Evolutionary conservation across 257 asterid species (phyloP).

Genomic region (Schizonepeta tenuifolia): DNA sequence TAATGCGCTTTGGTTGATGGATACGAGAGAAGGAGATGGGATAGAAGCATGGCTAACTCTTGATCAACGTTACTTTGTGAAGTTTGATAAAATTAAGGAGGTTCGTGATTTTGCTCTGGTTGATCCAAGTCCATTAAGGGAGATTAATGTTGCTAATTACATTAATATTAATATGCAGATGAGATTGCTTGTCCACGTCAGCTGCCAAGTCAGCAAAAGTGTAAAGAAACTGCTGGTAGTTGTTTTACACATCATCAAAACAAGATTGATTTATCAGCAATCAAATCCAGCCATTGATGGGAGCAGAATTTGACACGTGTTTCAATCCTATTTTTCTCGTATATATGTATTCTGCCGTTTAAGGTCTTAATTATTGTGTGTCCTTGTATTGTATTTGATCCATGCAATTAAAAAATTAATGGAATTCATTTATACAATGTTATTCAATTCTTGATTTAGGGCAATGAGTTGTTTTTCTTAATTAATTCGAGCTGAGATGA

Average conservation of each 20-base stretch:
- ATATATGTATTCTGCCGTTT: too few relatives aligned
- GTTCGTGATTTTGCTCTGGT: slow-evolving; percentile 33
- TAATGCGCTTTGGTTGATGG: slow-evolving; percentile 50
- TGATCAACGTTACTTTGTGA: slow-evolving; percentile 33
- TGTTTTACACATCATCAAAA: too few relatives aligned
- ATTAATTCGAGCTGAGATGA: too few relatives aligned
- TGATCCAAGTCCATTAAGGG: slow-evolving; percentile 46
- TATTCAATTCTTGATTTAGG: too few relatives aligned
- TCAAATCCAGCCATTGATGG: neutral
- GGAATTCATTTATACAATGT: too few relatives aligned
- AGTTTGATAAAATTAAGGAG: slow-evolving; percentile 40
- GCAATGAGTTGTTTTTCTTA: too few relatives aligned
- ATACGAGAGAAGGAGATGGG: slow-evolving; percentile 44
- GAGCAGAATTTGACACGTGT: neutral
- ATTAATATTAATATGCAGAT: neutral
- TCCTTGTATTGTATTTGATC: too few relatives aligned
- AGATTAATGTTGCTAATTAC: neutral
- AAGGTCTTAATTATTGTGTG: too few relatives aligned
- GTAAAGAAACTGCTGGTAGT: too few relatives aligned
- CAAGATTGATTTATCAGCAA: neutral
- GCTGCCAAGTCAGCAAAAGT: too few relatives aligned
- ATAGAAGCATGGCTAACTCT: slow-evolving; percentile 52
- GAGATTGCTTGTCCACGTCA: neutral
- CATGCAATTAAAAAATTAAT: too few relatives aligned
- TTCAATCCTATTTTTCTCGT: neutral